Evolutionary conservation across 192 early-diverging fungal species (phyloP).

Genomic region (Podochytrium sp.): DNA sequence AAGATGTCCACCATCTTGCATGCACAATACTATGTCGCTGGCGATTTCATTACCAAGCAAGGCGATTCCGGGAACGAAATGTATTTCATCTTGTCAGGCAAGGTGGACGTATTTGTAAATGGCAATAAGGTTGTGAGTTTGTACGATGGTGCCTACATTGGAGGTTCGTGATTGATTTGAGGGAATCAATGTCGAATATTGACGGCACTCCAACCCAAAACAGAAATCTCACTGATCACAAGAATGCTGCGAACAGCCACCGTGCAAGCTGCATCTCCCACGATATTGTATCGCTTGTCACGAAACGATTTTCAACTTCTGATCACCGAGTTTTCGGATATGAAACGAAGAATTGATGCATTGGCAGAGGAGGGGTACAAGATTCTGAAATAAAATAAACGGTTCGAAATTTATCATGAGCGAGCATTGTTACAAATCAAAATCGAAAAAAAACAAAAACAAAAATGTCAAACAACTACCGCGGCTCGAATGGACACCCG

Average conservation of each 20-base stretch:
- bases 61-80: conserved; percentile 46
- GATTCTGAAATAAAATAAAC: conserved; percentile 5
- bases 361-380: not conserved
- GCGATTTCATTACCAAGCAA: conserved; percentile 25
- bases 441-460: no score
- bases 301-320: not conserved
- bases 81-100: conserved; percentile 55
- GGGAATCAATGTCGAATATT: no score
- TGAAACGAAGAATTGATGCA: not conserved
- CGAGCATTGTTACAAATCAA: no score
- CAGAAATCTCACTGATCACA: conserved; percentile 4
- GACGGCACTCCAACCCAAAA: no score
- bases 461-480: no score
- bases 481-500: not conserved
- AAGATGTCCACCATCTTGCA: conserved; percentile 41
- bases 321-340: conserved; percentile 3
- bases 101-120: conserved; percentile 45
- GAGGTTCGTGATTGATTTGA: no score
- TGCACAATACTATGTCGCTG: conserved; percentile 20
- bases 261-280: not conserved
- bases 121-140: conserved; percentile 35
- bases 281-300: not conserved
- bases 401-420: no score
- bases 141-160: conserved; percentile 24
- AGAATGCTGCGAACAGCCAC: conserved; percentile 1